phyloP scores from a whole-genome alignment of 2,329 filamentous ascomycete genomes.

The Cryphonectria parasitica region DNA sequence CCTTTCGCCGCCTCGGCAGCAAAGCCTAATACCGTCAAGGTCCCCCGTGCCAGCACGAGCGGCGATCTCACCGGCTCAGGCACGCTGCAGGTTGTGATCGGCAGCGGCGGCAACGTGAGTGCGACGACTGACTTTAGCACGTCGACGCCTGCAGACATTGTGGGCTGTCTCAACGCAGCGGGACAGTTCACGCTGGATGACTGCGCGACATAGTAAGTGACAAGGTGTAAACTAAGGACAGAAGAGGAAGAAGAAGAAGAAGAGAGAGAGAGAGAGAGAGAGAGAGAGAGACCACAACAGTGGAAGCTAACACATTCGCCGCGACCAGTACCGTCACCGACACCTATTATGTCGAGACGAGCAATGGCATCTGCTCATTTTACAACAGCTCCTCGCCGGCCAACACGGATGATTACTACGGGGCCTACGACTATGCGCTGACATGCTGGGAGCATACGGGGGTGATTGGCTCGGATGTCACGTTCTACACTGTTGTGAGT shows the following conservation, averaged over 20 bases:
- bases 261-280: no score
- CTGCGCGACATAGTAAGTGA: conserved; percentile 20
- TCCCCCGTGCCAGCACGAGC: not conserved
- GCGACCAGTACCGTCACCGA: not conserved
- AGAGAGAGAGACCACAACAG: no score
- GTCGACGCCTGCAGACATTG: conserved; percentile 7
- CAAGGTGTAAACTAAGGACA: not conserved
- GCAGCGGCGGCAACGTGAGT: conserved; percentile 16
- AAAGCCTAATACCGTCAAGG: not conserved
- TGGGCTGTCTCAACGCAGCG: conserved; percentile 23
- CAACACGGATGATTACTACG: conserved; percentile 22
- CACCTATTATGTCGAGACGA: conserved; percentile 10
- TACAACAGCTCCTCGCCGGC: conserved; percentile 15
- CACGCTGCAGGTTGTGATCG: conserved; percentile 19
- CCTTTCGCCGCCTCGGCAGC: conserved; percentile 8
- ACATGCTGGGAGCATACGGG: conserved; percentile 20
- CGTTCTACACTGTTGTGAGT: conserved; percentile 26
- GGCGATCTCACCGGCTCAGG: conserved; percentile 13
- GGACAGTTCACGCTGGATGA: conserved; percentile 23
- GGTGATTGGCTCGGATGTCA: not conserved
- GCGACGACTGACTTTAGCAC: conserved; percentile 12
- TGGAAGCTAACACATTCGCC: no score
- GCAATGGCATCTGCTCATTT: conserved; percentile 25
- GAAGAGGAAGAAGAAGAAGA: not conserved
- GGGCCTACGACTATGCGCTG: conserved; percentile 15